Evolutionary conservation across 2,329 filamentous ascomycete species (phyloP).

Genomic region (Cladosporium sp.): DNA sequence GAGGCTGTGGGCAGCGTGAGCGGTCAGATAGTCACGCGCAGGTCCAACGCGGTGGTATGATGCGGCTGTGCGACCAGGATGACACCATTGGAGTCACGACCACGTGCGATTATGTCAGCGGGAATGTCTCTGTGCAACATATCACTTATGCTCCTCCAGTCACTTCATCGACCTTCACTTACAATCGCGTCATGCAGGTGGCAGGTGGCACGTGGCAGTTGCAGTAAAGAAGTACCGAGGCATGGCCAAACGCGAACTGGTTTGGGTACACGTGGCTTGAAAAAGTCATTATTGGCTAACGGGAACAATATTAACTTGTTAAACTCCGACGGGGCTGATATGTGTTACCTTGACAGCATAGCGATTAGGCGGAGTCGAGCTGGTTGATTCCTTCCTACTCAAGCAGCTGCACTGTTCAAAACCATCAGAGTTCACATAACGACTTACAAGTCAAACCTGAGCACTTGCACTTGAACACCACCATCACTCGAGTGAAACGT

Average conservation of each 20-base stretch:
- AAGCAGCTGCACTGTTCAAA: no score
- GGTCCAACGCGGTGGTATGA: constrained; percentile 70
- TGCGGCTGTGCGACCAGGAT: constrained; percentile 74
- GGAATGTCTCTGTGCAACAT: background rate
- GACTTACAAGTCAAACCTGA: background rate
- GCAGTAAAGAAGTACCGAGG: background rate
- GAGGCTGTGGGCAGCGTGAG: background rate
- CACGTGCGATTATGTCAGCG: constrained; percentile 14
- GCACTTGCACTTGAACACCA: background rate
- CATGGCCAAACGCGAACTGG: background rate
- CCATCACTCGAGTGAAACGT: background rate
- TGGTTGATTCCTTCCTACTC: background rate
- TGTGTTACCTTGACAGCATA: background rate
- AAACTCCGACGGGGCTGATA: background rate
- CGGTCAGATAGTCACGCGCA: constrained; percentile 63
- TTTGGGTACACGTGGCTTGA: background rate
- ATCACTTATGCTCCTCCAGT: constrained; percentile 44
- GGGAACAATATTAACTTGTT: background rate
- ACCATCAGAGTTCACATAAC: background rate
- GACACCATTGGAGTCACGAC: constrained; percentile 6
- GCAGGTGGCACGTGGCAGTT: background rate
- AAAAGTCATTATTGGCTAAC: background rate
- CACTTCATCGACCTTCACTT: constrained; percentile 59
- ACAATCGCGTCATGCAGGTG: background rate
- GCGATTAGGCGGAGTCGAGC: background rate